Percentiles rank a stretch among this genome's conserved stretches.
Evolutionary conservation across 1,284 basidiomycete genomes (phyloP).

Genomic region (Crepidotus sp.): DNA sequence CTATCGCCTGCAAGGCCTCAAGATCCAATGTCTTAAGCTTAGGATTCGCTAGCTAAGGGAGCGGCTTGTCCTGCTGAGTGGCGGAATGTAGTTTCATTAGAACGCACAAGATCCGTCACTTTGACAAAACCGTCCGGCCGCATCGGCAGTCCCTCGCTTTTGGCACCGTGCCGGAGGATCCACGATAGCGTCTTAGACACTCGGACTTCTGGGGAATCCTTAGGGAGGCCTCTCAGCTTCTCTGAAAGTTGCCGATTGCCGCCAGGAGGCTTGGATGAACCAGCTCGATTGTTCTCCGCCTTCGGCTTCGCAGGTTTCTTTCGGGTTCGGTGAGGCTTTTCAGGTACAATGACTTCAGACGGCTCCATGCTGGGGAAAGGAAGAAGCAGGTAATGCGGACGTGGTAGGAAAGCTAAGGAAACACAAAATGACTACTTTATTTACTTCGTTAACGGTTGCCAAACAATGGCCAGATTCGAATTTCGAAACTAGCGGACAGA

Average conservation of each 20-base stretch:
- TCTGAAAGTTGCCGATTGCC: constrained; percentile 3
- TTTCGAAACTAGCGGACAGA: too few relatives aligned
- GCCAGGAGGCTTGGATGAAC: constrained; percentile 3
- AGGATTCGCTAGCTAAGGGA: constrained; percentile 28
- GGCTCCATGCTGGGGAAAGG: constrained; percentile 2
- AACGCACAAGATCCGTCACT: constrained; percentile 65
- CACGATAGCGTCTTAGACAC: constrained; percentile 78
- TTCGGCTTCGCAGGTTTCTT: constrained; percentile 15
- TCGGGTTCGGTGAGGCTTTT: constrained; percentile 4
- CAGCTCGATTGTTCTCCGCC: constrained; percentile 5
- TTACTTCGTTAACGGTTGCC: background rate
- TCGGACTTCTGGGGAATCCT: constrained; percentile 41
- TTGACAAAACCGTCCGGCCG: constrained; percentile 74
- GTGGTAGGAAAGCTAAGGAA: too few relatives aligned
- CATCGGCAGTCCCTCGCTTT: constrained; percentile 65
- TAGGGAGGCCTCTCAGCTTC: constrained; percentile 41
- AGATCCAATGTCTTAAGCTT: constrained; percentile 32
- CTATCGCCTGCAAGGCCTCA: constrained; percentile 58
- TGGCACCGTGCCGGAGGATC: constrained; percentile 78
- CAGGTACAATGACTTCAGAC: background rate
- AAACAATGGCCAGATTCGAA: too few relatives aligned
- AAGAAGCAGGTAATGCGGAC: background rate
- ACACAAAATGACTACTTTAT: background rate
- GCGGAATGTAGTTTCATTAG: background rate
- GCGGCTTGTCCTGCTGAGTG: background rate